Conservation (phyloP, 306 rosid species). For the Trifolium fragiferum region DNA sequence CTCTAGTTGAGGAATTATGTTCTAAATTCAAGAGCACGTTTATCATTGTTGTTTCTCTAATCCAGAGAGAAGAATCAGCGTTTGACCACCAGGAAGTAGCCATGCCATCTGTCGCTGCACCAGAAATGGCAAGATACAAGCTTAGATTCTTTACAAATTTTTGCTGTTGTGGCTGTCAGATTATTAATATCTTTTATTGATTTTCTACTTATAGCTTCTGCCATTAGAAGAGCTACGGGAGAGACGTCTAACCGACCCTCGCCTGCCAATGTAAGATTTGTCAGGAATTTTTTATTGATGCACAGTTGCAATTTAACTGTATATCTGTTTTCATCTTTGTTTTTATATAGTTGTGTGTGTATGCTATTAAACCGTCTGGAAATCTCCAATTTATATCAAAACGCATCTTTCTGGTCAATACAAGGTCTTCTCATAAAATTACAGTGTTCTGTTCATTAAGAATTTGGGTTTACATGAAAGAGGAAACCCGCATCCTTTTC, state of each 20-base stretch:
- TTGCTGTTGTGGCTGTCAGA: slow-evolving; percentile 17
- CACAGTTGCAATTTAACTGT: background rate
- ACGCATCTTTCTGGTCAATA: slow-evolving; percentile 12
- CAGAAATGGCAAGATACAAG: slow-evolving; percentile 65
- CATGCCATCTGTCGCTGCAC: slow-evolving; percentile 76
- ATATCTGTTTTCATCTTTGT: slow-evolving; percentile 1
- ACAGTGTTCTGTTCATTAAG: background rate
- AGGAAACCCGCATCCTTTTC: slow-evolving; percentile 23
- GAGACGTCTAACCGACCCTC: slow-evolving; percentile 52
- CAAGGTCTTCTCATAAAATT: slow-evolving; percentile 22
- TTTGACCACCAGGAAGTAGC: slow-evolving; percentile 71
- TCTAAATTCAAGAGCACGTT: slow-evolving; percentile 13
- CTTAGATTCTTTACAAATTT: slow-evolving; percentile 27
- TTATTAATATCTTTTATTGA: slow-evolving; percentile 10
- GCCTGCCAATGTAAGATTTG: slow-evolving; percentile 47
- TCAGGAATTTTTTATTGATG: slow-evolving; percentile 26
- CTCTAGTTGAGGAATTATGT: slow-evolving; percentile 30
- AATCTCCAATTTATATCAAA: slow-evolving; percentile 20
- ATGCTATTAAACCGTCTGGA: background rate
- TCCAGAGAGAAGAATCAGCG: slow-evolving; percentile 76
- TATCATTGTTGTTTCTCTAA: slow-evolving; percentile 44
- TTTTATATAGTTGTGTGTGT: slow-evolving; percentile 3
- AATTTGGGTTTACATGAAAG: slow-evolving; percentile 24
- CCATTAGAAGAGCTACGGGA: slow-evolving; percentile 49
- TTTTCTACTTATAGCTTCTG: slow-evolving; percentile 44